Conservation (phyloP, 2,329 filamentous ascomycete species). For the Zymoseptoria passerinii region DNA sequence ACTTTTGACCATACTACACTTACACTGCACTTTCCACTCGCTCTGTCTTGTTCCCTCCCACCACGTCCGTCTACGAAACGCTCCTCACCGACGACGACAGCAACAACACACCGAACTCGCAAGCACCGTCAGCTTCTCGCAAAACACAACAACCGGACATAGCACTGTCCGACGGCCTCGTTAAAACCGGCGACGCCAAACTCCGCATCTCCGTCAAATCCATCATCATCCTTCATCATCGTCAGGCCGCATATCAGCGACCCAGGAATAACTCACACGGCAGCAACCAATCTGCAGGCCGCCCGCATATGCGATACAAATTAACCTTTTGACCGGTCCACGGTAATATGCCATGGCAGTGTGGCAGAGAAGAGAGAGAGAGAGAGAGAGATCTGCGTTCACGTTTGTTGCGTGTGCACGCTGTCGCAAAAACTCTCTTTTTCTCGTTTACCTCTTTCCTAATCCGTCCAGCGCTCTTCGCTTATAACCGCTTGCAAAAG, state of each 20-base stretch:
- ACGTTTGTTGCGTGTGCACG: too few species aligned
- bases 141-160: neutral
- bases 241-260: neutral
- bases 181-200: neutral
- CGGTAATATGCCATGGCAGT: neutral
- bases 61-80: neutral
- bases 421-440: too few species aligned
- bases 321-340: neutral
- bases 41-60: neutral
- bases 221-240: neutral
- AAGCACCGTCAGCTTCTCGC: neutral
- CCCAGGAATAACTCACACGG: neutral
- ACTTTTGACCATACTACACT: neutral
- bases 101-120: neutral
- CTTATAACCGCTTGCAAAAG: neutral
- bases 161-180: neutral
- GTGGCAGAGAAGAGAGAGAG: too few species aligned
- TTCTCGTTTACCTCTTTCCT: neutral
- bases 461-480: neutral
- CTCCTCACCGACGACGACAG: neutral
- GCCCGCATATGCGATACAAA: neutral
- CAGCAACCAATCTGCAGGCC: too few species aligned
- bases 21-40: neutral
- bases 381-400: too few species aligned
- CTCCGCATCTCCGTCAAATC: neutral